These are phyloP conservation scores for Chlorella sorokiniana DNA, from an alignment of 139 green algal species.

Conservation along the genomic window DNA sequence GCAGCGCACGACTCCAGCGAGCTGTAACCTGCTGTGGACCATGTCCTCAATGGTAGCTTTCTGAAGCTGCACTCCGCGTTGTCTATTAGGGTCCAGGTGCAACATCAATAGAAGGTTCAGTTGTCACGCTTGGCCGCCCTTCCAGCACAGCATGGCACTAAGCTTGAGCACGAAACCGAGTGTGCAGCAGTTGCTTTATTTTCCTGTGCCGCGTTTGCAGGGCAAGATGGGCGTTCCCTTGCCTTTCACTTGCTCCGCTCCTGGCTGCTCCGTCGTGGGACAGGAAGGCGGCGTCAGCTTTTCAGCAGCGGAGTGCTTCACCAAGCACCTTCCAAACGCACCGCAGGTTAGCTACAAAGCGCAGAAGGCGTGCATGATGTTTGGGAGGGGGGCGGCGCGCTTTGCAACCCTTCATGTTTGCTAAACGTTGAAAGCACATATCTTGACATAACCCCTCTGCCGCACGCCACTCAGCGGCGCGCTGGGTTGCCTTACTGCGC, in stretches of 20 bases:
- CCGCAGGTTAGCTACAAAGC: constrained; percentile 19
- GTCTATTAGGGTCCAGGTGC: too few species aligned
- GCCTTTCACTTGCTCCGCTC: not conserved
- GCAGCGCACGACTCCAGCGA: not conserved
- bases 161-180: too few species aligned
- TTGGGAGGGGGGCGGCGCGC: too few species aligned
- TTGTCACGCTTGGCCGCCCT: too few species aligned
- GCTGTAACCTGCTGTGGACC: not conserved
- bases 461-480: not conserved
- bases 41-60: too few species aligned
- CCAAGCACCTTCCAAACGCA: not conserved
- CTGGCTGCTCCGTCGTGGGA: not conserved
- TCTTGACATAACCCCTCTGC: too few species aligned
- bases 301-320: constrained; percentile 16
- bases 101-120: too few species aligned
- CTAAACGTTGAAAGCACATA: too few species aligned
- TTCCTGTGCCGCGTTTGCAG: not conserved
- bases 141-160: too few species aligned
- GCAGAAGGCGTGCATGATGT: too few species aligned
- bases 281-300: not conserved
- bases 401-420: too few species aligned
- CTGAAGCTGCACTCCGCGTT: too few species aligned
- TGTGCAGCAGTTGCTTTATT: not conserved
- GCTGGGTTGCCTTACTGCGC: not conserved
- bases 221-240: not conserved